Evolutionary conservation across 2,329 filamentous ascomycete genomes (phyloP), one percentile per base, ranked within the genome.

Genomic region (Fusarium odoratissimum): DNA sequence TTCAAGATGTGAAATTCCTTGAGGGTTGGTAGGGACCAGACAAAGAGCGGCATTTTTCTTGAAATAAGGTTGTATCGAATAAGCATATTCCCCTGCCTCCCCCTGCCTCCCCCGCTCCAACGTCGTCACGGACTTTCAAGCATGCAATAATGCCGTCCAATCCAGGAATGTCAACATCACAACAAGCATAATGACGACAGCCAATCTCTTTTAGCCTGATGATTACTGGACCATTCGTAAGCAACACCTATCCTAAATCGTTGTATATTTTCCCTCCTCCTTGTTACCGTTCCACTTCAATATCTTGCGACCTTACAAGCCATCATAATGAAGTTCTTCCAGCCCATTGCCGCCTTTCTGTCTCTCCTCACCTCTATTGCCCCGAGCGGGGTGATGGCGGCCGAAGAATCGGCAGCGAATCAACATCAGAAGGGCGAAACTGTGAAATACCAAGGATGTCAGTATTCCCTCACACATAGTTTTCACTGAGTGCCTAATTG

Each of bases 251-350:
- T 35, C 54, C 40, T 28, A 7, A 28, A 10, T 21, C n/a, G 13
- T 16, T 48, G 21, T 13, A 46, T 31, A 28, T 55, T 33, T 17
- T 42, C 56, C 38, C 41, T 62, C 63, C 42, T 38, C 19, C 21
- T 23, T 28, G 19, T 25, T 19, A 21, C 23, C 23, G 4, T 28
- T 14, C 19, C 14, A 6, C 5, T 8, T 25, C 30, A 8, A 6
- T 11, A 13, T 35, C 33, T 19, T 40, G 5, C 6, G 17, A 17
- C 8, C 12, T 6, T 23, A 21, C 33, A 45, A 35, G 12, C 19
- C 14, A 3, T 11, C 21, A 48, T 16, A 23, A 69, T 69, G 66
- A 69, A 40, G 51, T n/a, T 69, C 17, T 41, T 69, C 10, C 60
- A 58, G 21, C 51, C 51, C n/a, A 16, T 69, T 13, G 31, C 51